Evolutionary conservation across 306 rosid genomes (phyloP).

Genomic region (Phaseolus lunatus): DNA sequence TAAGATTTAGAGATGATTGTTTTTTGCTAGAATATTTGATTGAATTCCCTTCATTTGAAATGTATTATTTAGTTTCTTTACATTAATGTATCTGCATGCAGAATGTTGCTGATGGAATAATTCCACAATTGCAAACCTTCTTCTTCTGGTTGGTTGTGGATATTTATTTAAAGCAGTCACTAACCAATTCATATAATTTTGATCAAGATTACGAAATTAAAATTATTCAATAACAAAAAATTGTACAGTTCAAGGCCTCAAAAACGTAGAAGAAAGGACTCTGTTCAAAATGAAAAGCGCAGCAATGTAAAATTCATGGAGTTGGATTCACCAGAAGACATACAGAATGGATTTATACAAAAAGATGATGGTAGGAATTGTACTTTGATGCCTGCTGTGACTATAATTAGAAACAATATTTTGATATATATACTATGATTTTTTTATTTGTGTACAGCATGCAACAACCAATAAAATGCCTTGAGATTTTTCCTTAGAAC

Average conservation of each 20-base stretch:
- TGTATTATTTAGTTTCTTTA: conserved; percentile 22
- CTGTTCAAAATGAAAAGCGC: conserved; percentile 58
- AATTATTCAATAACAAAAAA: conserved; percentile 39
- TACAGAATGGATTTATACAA: conserved; percentile 57
- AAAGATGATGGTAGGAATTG: conserved; percentile 63
- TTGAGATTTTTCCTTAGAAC: conserved; percentile 20
- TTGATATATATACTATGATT: not conserved
- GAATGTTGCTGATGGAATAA: conserved; percentile 77
- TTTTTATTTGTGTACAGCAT: not conserved
- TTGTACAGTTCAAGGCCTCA: conserved; percentile 78
- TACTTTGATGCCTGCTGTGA: conserved; percentile 30
- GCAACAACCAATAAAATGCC: not conserved
- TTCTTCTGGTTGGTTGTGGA: conserved; percentile 82
- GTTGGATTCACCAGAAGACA: conserved; percentile 76
- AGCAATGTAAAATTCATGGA: conserved; percentile 79
- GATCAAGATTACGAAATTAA: conserved; percentile 39
- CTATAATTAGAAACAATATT: conserved; percentile 12
- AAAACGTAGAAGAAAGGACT: conserved; percentile 50
- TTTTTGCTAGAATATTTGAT: conserved; percentile 23
- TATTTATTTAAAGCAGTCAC: conserved; percentile 55
- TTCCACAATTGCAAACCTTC: conserved; percentile 78
- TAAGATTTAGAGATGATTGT: not conserved
- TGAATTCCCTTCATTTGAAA: conserved; percentile 17
- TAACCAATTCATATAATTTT: conserved; percentile 40
- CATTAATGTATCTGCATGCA: conserved; percentile 51